Percentiles rank a stretch among this genome's conserved stretches.
Conservation (phyloP, 768 basidiomycete genomes). For the Macrocybe gigantea region DNA sequence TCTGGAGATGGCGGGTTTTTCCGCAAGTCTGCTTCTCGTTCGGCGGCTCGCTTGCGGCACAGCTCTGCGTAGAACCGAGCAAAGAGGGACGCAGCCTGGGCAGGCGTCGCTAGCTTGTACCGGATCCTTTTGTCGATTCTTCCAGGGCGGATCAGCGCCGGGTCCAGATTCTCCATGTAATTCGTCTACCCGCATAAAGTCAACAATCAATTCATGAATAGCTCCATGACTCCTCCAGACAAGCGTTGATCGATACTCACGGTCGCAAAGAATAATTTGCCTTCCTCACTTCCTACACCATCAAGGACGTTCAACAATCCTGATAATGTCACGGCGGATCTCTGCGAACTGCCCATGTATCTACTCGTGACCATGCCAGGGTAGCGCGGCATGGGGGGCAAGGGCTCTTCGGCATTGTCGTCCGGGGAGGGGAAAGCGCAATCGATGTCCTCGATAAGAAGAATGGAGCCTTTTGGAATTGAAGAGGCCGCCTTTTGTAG, state of each 20-base stretch:
- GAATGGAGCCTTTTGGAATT: constrained; percentile 62
- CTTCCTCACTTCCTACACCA: constrained; percentile 72
- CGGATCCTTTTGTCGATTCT: constrained; percentile 76
- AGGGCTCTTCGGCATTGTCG: constrained; percentile 24
- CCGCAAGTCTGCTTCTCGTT: too few relatives aligned
- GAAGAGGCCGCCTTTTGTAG: constrained; percentile 51
- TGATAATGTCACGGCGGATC: constrained; percentile 46
- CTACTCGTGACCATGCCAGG: background rate
- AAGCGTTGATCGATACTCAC: background rate
- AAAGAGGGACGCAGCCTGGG: constrained; percentile 62
- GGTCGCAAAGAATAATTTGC: constrained; percentile 71
- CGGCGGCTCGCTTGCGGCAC: background rate
- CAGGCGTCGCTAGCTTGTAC: constrained; percentile 62
- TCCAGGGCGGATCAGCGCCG: constrained; percentile 69
- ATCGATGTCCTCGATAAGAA: constrained; percentile 80
- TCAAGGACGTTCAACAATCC: constrained; percentile 74
- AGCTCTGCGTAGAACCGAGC: constrained; percentile 41
- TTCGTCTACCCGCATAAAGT: constrained; percentile 36
- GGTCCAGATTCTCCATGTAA: constrained; percentile 60
- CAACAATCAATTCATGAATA: background rate
- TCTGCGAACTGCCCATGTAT: constrained; percentile 12
- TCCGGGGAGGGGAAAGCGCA: constrained; percentile 51
- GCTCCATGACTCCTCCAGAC: background rate
- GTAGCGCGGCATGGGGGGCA: background rate
- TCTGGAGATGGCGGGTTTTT: constrained; percentile 5